Evolutionary conservation across 108 stramenopile genomes (phyloP).

Genomic region (Epipyxis sp.): DNA sequence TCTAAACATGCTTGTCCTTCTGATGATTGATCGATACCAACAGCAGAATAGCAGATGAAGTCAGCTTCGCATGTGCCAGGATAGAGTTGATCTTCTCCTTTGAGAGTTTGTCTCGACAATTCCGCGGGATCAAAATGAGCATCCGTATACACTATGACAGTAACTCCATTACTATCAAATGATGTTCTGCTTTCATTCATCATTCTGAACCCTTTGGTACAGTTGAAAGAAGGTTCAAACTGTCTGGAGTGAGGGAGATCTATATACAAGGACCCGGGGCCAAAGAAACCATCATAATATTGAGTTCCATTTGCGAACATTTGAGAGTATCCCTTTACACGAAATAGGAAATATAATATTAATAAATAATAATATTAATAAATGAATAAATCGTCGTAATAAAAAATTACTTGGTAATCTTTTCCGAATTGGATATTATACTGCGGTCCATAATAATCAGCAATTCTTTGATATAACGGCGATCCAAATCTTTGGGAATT

Average conservation of each 20-base stretch:
- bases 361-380: no score
- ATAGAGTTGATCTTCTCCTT: constrained; percentile 66
- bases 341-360: no score
- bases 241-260: constrained; percentile 62
- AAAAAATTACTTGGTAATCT: constrained; percentile 70
- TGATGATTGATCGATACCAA: background rate
- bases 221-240: constrained; percentile 70
- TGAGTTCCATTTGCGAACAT: background rate
- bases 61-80: constrained; percentile 84
- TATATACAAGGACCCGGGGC: constrained; percentile 53
- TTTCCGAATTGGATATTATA: constrained; percentile 71
- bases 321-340: constrained; percentile 5
- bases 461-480: constrained; percentile 67
- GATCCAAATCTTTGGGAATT: constrained; percentile 66
- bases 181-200: constrained; percentile 54
- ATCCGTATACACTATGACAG: constrained; percentile 45
- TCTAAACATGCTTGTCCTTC: constrained; percentile 68
- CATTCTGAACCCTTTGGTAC: constrained; percentile 65
- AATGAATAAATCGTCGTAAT: constrained; percentile 33
- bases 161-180: constrained; percentile 35
- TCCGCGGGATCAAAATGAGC: constrained; percentile 44
- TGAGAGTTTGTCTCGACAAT: constrained; percentile 41
- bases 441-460: constrained; percentile 73
- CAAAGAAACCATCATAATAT: constrained; percentile 53
- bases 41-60: constrained; percentile 61